These are phyloP conservation scores for Luvunga scandens DNA, from an alignment of 345 rosid genomes.

Conservation along the genomic window DNA sequence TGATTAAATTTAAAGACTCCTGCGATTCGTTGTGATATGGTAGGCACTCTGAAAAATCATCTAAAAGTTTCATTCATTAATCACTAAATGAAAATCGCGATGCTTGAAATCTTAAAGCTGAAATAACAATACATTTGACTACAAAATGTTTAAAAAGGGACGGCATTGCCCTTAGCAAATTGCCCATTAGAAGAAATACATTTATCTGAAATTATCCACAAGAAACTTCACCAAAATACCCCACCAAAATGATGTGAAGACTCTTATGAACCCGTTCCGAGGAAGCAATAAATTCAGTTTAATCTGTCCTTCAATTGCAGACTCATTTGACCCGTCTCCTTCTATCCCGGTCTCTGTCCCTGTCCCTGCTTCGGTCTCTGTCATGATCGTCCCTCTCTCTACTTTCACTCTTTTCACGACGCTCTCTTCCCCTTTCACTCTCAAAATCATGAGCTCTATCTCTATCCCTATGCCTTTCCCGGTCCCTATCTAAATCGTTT, in stretches of 20 bases:
- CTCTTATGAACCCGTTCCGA: neutral
- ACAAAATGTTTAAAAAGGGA: conserved; percentile 4
- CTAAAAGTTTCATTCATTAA: neutral
- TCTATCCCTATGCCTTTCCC: conserved; percentile 46
- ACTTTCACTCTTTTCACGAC: conserved; percentile 77
- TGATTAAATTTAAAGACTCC: neutral
- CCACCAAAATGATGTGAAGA: neutral
- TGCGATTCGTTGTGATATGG: neutral
- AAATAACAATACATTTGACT: neutral
- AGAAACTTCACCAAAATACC: neutral
- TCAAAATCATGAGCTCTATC: conserved; percentile 45
- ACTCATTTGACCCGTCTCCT: conserved; percentile 54
- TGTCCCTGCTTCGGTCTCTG: conserved; percentile 62
- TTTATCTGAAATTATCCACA: neutral
- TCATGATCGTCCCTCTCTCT: conserved; percentile 67
- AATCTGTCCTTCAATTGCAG: neutral
- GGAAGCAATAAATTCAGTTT: neutral
- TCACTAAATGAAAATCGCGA: neutral
- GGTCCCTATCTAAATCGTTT: conserved; percentile 37
- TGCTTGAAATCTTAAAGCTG: neutral
- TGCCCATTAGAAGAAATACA: neutral
- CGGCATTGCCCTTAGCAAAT: neutral
- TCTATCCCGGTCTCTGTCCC: conserved; percentile 75
- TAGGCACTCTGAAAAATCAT: neutral
- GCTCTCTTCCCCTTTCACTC: conserved; percentile 49